Conservation (phyloP, 164 flowering plant species). For the Echeveria elegans region DNA sequence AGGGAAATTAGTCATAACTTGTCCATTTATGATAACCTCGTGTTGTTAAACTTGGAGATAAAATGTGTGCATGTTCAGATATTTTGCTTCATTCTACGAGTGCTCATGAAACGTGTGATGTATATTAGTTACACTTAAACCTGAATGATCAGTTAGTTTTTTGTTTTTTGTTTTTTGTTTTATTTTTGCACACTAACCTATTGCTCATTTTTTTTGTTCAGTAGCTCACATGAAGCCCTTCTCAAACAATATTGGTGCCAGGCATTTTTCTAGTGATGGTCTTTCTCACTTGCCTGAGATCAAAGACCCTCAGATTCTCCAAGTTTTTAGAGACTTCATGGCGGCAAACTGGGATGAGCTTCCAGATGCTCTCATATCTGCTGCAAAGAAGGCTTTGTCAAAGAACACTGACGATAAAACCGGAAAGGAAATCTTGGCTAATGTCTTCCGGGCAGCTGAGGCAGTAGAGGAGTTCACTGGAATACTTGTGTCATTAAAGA, state of each 20-base stretch:
- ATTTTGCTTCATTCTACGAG: too few relatives aligned
- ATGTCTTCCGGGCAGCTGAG: neutral
- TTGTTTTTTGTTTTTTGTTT: too few relatives aligned
- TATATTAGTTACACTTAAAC: too few relatives aligned
- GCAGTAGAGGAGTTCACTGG: too few relatives aligned
- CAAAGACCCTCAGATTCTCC: constrained; percentile 51
- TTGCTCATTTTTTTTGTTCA: neutral
- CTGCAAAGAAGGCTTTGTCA: constrained; percentile 13
- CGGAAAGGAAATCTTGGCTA: neutral
- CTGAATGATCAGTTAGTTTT: too few relatives aligned
- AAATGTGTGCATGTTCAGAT: too few relatives aligned
- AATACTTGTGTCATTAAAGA: too few relatives aligned
- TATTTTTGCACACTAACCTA: too few relatives aligned
- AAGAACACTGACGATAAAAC: neutral
- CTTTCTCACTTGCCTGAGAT: constrained; percentile 44
- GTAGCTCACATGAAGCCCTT: constrained; percentile 32
- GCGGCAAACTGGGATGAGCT: constrained; percentile 79
- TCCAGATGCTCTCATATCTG: constrained; percentile 42
- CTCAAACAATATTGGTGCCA: constrained; percentile 34
- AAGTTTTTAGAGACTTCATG: constrained; percentile 72
- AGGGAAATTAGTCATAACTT: too few relatives aligned
- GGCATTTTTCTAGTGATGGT: constrained; percentile 56
- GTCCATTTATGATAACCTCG: too few relatives aligned
- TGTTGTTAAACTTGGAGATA: too few relatives aligned
- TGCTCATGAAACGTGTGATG: too few relatives aligned